Conservation (phyloP, 106 monocot genomes). For the Dioscorea alata region DNA sequence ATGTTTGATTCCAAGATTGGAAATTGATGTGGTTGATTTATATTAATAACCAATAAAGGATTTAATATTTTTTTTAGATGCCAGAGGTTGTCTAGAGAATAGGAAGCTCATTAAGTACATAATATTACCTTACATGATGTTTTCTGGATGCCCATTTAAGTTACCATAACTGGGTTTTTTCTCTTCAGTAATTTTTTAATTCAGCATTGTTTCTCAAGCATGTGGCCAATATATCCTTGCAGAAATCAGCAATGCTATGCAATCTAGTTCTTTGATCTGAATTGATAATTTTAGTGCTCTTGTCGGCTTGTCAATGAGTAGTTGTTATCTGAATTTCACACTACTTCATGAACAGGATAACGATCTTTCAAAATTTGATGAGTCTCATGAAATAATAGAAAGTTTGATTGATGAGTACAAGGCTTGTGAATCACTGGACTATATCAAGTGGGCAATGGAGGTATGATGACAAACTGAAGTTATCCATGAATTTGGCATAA, state of each 20-base stretch:
- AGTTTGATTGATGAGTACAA: conserved; percentile 96
- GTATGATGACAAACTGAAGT: conserved; percentile 24
- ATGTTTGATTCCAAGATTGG: too few relatives aligned
- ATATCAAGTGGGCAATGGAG: conserved; percentile 99
- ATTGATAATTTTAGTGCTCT: not conserved
- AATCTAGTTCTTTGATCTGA: not conserved
- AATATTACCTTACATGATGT: too few relatives aligned
- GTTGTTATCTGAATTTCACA: not conserved
- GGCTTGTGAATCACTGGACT: conserved; percentile 97
- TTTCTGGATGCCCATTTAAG: too few relatives aligned
- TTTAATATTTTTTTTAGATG: too few relatives aligned
- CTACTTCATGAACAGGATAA: conserved; percentile 58
- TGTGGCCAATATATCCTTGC: not conserved
- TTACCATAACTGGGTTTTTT: not conserved
- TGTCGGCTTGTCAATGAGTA: not conserved
- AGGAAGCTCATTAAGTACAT: too few relatives aligned
- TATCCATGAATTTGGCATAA: not conserved
- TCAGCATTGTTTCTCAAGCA: not conserved
- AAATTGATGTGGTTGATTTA: too few relatives aligned
- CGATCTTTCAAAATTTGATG: conserved; percentile 97
- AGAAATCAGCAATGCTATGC: not conserved
- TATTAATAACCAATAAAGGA: too few relatives aligned
- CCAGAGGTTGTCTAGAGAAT: too few relatives aligned
- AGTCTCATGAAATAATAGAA: conserved; percentile 92
- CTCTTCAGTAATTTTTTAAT: not conserved